Base-by-base conservation (phyloP, 805 yeast genomes). In the Kluyveromyces lactis region DNA sequence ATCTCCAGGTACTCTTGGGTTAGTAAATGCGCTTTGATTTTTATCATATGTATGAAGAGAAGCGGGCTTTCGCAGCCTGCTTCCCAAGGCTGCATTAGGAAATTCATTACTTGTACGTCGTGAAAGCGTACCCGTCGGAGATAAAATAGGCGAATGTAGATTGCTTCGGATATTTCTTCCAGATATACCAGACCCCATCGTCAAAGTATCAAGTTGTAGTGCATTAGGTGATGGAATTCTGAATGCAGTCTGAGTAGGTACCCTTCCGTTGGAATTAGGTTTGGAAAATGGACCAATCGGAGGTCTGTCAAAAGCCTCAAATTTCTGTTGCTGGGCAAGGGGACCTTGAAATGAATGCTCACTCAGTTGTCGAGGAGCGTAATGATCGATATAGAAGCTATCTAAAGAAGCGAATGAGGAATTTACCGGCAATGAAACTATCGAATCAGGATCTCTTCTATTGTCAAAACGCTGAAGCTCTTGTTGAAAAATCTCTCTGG, bases 391-490 rank as follows among this genome's bases (percentile, higher is more conserved):
- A 52, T 79, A 78, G 43, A 74, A 71, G 54, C 87, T 77, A 51
- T 80, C 87, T 52, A 83, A 62, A 0, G 89, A 81, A 1, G 90
- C 90, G 66, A 81, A 81, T 45, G 87, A 80, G 31, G 83, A 84
- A 44, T 76, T 79, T 12, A 79, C 65, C 0, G 86, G 86, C 29
- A 81, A 56, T 4, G 82, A 72, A 30, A 83, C 83, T 28, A 78
- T 71, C n/a, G 81, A 74, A 34, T 48, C 45, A 31, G 51, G 45
- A 15, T 50, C 50, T 15, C 51, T 48, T 31, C 41, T 48, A 11
- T 43, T 38, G 28, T 53, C 57, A 37, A 53, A 55, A 18, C 44
- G 46, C 18, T 45, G 43, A 15, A 56, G 42, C 32, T 55, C 60
- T 23, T 44, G 48, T 33, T 53, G 56, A 33, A 52, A 43, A 3